Evolutionary conservation across 768 basidiomycete genomes (phyloP), one percentile per base, ranked within the genome.

Genomic region (Xerocomellus dryophilus): DNA sequence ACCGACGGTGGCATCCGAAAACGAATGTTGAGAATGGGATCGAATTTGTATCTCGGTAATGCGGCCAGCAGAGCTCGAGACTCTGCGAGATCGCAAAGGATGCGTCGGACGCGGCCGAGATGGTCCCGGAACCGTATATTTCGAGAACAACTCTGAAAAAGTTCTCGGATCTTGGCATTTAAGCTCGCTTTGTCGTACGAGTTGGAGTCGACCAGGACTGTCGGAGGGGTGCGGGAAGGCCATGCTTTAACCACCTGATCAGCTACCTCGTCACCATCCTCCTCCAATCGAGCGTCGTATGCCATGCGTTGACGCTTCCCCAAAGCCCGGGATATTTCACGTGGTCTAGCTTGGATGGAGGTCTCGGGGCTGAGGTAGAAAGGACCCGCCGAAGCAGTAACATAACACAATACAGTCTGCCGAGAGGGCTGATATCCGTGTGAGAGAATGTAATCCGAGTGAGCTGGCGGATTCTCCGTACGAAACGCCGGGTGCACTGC

Each of bases 401-500:
- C 29, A 11, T 18, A 23, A 7, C 3, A 3, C 20, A 2, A 23
- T 6, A 50, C 4, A 0, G n/a, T 25, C 6, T 17, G 2, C 2
- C 2, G 29, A 4, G 7, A 23, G 6, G 43, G 49, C 4, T 5
- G 31, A 15, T 25, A 50, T 18, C 49, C 49, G 8, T 50, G 12
- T 11, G 8, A n/a, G 7, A 25, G 31, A 11, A 25, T 4, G 31
- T 25, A 50, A 9, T 34, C 29, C 1, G 18, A 7, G 9, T 42
- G 18, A 8, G 7, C 40, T 8, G 50, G 65, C 20, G 65, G 66
- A 23, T 47, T 1, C 25, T 50, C 47, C 0, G 9, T 1, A 4
- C 43, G 18, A 44, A 64, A 54, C 4, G 46, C 49, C n/a, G 54
- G 18, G 14, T 58, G 27, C 4, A 62, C 38, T 2, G 61, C 58